Evolutionary conservation across 768 basidiomycete genomes (phyloP), one percentile per base, ranked within the genome.

Genomic region (Nidularia pulvinata): DNA sequence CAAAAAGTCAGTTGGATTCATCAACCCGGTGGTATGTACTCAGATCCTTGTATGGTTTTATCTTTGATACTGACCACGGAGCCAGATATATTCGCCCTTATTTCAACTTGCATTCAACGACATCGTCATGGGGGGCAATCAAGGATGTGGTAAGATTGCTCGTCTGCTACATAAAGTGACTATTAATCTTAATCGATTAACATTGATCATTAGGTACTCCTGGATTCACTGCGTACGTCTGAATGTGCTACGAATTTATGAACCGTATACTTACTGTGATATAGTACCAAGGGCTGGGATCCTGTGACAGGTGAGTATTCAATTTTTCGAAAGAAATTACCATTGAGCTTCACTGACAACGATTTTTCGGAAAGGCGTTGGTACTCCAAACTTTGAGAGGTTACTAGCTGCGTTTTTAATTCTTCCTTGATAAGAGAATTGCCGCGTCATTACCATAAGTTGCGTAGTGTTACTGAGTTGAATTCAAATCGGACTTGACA

Each of bases 1-100:
- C 11, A 83, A 82, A 61, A 48, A 57, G 0, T 64, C 81, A 0
- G 69, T 84, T 33, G 82, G 79, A 3, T 81, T 79, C 58, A 70
- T 81, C 32, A 81, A 81, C 49, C 79, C 78, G 37, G 53, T 62
- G n/a, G 77, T 79, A 48, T 1, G 72, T 52, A 22, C 11, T 37
- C 32, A 39, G 10, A 9, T 32, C 4, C 35, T n/a, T 46, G 10
- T 25, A 22, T 33, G n/a, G 39, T 16, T 44, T 10, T 11, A 47
- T 14, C 10, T 37, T 34, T n/a, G 2, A 30, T 2, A 30, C 56
- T 51, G 51, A 46, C 55, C 14, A 58, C 51, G 52, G 51, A 55
- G 45, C 49, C 33, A 70, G 74, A 74, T 77, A 7, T 77, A 78
- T 57, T 72, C 71, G 1, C 47, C 59, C 0, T 14, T 50, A 2